Percentiles rank a stretch among this genome's conserved stretches.
These are phyloP conservation scores for Starmerella potacharoeniae DNA, from an alignment of 805 yeast genomes.

Conservation along the genomic window DNA sequence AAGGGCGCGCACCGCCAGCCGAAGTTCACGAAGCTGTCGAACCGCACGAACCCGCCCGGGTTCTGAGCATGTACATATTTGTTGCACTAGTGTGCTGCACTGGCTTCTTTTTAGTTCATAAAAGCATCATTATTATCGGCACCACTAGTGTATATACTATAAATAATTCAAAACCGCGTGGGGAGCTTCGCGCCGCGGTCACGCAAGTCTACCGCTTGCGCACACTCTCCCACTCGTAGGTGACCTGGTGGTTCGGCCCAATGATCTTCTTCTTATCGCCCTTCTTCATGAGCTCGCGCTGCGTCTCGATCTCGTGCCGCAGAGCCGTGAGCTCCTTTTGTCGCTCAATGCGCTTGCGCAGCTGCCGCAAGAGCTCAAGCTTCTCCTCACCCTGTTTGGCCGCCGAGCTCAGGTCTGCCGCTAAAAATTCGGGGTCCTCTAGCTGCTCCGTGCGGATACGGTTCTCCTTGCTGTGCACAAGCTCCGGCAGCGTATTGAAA, in stretches of 20 bases:
- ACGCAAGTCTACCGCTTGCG: conserved; percentile 26
- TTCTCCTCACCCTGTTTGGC: conserved; percentile 35
- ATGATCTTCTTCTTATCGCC: conserved; percentile 73
- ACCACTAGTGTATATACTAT: background rate
- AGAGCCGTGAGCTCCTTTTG: conserved; percentile 56
- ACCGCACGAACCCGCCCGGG: conserved; percentile 67
- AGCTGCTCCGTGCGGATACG: conserved; percentile 46
- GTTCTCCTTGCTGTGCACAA: conserved; percentile 58
- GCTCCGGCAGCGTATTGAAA: conserved; percentile 58
- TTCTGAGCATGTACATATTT: conserved; percentile 31
- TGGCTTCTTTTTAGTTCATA: too few species aligned
- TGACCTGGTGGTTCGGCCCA: conserved; percentile 52
- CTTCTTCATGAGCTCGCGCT: conserved; percentile 79
- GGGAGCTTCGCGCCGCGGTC: background rate
- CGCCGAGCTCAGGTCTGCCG: background rate
- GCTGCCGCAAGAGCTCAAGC: conserved; percentile 45
- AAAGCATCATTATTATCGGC: too few species aligned
- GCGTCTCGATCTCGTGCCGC: conserved; percentile 60
- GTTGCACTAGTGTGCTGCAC: too few species aligned
- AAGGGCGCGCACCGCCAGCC: conserved; percentile 71
- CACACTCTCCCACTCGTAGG: conserved; percentile 72
- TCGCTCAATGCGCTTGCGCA: conserved; percentile 58
- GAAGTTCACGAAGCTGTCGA: conserved; percentile 78
- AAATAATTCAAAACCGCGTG: background rate
- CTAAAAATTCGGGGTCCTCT: conserved; percentile 24